A percentile compares a stretch with the other conserved stretches of the same genome.
phyloP scores from a whole-genome alignment of 2,329 filamentous ascomycete genomes.

The Cladosporium sp. region DNA sequence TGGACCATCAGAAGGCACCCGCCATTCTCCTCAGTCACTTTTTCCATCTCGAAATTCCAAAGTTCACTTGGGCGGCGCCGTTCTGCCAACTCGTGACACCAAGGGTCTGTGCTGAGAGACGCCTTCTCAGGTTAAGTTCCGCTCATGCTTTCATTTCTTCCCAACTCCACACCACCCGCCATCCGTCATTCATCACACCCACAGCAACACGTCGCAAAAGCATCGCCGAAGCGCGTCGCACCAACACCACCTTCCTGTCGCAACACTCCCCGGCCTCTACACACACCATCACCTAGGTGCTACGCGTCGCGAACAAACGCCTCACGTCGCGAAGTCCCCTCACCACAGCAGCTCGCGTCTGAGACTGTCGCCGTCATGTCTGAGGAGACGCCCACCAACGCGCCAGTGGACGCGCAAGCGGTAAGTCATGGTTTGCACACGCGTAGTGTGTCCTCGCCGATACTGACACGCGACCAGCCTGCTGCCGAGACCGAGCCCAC shows the following conservation, averaged over 20 bases:
- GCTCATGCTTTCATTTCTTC: conserved; percentile 21
- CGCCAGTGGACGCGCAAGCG: conserved; percentile 32
- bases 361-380: conserved; percentile 33
- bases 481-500: conserved; percentile 23
- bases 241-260: background rate
- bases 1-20: conserved; percentile 31
- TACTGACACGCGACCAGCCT: conserved; percentile 12
- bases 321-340: conserved; percentile 20
- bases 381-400: conserved; percentile 33
- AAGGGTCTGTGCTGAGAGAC: conserved; percentile 7
- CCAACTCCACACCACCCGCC: conserved; percentile 17
- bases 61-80: conserved; percentile 7
- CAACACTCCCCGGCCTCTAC: conserved; percentile 2
- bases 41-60: conserved; percentile 12
- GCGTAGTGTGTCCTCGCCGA: conserved; percentile 2
- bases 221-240: conserved; percentile 21
- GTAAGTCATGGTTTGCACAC: conserved; percentile 28
- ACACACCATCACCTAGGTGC: conserved; percentile 10
- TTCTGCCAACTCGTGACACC: conserved; percentile 15
- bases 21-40: conserved; percentile 32
- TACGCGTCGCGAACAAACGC: conserved; percentile 20
- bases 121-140: conserved; percentile 19
- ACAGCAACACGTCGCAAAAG: conserved; percentile 14
- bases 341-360: conserved; percentile 17
- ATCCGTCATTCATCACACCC: conserved; percentile 19